phyloP scores from a whole-genome alignment of 352 stramenopile genomes.

The Plasmopara muralis region DNA sequence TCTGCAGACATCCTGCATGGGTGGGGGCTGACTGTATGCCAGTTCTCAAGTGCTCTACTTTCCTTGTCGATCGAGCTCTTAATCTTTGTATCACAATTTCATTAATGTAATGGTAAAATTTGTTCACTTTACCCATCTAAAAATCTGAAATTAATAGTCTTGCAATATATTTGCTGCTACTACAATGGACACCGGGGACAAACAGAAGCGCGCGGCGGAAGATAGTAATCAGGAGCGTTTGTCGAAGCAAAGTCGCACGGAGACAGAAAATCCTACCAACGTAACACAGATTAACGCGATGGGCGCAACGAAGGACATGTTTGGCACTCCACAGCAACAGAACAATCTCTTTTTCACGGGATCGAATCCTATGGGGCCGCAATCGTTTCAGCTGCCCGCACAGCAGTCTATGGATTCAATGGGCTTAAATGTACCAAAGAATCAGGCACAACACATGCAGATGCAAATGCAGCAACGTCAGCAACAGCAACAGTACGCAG shows the following conservation, averaged over 20 bases:
- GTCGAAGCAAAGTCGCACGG: conserved; percentile 32
- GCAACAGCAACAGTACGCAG: conserved; percentile 30
- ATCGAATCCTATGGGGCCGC: conserved; percentile 29
- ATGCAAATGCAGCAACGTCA: conserved; percentile 35
- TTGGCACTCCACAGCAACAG: conserved; percentile 13
- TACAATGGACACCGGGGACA: neutral
- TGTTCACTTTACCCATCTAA: too few relatives aligned
- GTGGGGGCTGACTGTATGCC: too few relatives aligned
- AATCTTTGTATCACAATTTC: too few relatives aligned
- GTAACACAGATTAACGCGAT: conserved; percentile 24
- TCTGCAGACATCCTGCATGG: too few relatives aligned
- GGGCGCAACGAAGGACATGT: conserved; percentile 21
- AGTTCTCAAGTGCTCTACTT: too few relatives aligned
- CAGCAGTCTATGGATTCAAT: conserved; percentile 25
- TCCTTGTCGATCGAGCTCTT: too few relatives aligned
- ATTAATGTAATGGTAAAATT: too few relatives aligned
- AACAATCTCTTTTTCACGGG: conserved; percentile 23
- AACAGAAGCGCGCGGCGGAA: conserved; percentile 19
- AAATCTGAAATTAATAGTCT: too few relatives aligned
- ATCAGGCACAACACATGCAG: conserved; percentile 27
- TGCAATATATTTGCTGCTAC: too few relatives aligned
- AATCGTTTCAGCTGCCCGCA: conserved; percentile 16
- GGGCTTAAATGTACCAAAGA: conserved; percentile 14
- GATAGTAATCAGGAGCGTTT: conserved; percentile 19
- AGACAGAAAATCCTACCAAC: conserved; percentile 2